These are phyloP conservation scores for Lactifluus subvellereus DNA, from an alignment of 768 basidiomycete genomes.

Conservation along the genomic window DNA sequence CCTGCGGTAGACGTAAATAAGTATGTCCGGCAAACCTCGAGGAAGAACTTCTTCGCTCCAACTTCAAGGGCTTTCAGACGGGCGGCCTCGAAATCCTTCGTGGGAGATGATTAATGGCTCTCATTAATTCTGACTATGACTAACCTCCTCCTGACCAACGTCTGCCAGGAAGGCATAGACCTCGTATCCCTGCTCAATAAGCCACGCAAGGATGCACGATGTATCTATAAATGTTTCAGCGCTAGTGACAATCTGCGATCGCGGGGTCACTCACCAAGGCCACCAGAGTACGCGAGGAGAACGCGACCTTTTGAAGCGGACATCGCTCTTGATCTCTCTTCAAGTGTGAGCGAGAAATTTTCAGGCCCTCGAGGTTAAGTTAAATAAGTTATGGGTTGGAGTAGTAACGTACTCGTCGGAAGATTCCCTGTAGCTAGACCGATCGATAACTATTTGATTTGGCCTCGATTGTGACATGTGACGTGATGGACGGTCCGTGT, in stretches of 20 bases:
- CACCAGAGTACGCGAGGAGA: constrained; percentile 96
- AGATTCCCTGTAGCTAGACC: not conserved
- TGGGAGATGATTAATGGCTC: constrained; percentile 15
- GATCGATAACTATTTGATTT: not conserved
- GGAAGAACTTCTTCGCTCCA: constrained; percentile 95
- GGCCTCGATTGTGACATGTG: no score
- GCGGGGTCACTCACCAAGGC: constrained; percentile 65
- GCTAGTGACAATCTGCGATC: not conserved
- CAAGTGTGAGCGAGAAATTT: not conserved
- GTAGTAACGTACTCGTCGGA: no score
- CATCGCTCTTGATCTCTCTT: constrained; percentile 31
- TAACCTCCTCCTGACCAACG: constrained; percentile 85
- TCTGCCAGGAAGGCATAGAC: constrained; percentile 97
- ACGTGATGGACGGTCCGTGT: no score
- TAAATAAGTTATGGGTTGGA: not conserved
- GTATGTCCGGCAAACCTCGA: constrained; percentile 47
- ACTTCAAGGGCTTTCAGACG: constrained; percentile 82
- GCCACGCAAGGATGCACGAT: constrained; percentile 98
- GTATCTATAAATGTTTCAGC: constrained; percentile 56
- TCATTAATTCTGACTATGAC: constrained; percentile 12
- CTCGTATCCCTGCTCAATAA: constrained; percentile 97
- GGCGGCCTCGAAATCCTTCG: constrained; percentile 89
- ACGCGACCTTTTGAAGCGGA: constrained; percentile 69
- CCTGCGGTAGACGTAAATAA: not conserved
- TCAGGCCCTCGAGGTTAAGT: not conserved